A percentile compares a stretch with the other conserved stretches of the same genome.
Conservation (phyloP, 306 rosid species). For the Crotalaria pallida region DNA sequence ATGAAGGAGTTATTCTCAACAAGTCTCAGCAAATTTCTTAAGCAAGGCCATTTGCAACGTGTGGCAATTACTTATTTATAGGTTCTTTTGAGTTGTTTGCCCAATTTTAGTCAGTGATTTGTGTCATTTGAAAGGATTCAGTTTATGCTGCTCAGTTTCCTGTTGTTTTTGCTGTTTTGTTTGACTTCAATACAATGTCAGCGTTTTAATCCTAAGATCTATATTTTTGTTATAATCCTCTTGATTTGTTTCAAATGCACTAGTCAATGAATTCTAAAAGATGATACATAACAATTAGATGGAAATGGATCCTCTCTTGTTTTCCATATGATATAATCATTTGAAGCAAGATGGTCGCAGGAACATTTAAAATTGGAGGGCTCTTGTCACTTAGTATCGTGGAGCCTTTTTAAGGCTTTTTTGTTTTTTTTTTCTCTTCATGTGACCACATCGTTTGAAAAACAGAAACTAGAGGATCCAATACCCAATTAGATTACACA, state of each 20-base stretch:
- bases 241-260: not conserved
- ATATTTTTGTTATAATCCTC: not conserved
- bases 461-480: too few species aligned
- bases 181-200: not conserved
- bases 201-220: not conserved
- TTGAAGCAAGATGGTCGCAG: not conserved
- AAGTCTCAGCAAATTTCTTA: slow-evolving; percentile 35
- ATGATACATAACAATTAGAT: not conserved
- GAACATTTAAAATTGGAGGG: too few species aligned
- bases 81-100: slow-evolving; percentile 11
- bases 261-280: not conserved
- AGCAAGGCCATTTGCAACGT: not conserved
- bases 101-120: not conserved
- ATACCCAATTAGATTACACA: too few species aligned
- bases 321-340: too few species aligned
- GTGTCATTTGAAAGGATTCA: not conserved
- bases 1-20: slow-evolving; percentile 65
- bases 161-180: not conserved
- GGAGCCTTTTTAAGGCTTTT: too few species aligned
- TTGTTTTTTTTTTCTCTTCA: too few species aligned
- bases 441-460: too few species aligned
- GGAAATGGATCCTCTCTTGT: not conserved
- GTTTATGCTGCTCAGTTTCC: not conserved
- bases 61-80: slow-evolving; percentile 1
- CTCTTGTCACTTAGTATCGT: too few species aligned